Percentiles rank a stretch among this genome's conserved stretches.
Evolutionary conservation across 2,329 filamentous ascomycete genomes (phyloP).

Genomic region (Colletotrichum horii): DNA sequence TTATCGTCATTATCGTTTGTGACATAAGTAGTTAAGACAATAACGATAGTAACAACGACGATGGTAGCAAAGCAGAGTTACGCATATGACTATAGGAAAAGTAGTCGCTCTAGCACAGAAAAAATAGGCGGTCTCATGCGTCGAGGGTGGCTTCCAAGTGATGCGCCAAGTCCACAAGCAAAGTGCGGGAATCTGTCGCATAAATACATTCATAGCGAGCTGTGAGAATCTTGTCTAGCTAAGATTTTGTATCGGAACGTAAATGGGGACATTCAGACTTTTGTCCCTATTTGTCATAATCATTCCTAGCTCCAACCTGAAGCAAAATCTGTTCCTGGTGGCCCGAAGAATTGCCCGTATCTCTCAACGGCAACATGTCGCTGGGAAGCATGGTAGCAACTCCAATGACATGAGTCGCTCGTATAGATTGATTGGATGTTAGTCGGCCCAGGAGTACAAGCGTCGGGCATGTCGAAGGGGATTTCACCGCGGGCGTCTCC

Average conservation of each 20-base stretch:
- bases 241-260: rapidly evolving
- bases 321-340: not conserved
- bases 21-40: too few relatives aligned
- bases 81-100: too few relatives aligned
- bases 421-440: not conserved
- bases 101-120: too few relatives aligned
- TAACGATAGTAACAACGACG: too few relatives aligned
- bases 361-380: not conserved
- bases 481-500: not conserved
- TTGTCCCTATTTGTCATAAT: rapidly evolving
- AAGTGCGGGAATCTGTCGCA: rapidly evolving
- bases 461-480: not conserved
- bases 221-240: rapidly evolving
- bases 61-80: not conserved
- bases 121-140: too few relatives aligned
- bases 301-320: not conserved
- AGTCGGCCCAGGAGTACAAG: not conserved
- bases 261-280: not conserved
- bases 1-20: too few relatives aligned
- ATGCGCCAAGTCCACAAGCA: rapidly evolving
- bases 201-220: not conserved
- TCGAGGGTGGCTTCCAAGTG: not conserved
- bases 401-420: not conserved
- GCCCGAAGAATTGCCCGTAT: rapidly evolving
- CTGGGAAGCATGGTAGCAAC: not conserved